Percentiles rank a stretch among this genome's conserved stretches.
These are phyloP conservation scores for Sporothrix dimorphospora DNA, from an alignment of 2,329 filamentous ascomycete genomes.

Conservation along the genomic window DNA sequence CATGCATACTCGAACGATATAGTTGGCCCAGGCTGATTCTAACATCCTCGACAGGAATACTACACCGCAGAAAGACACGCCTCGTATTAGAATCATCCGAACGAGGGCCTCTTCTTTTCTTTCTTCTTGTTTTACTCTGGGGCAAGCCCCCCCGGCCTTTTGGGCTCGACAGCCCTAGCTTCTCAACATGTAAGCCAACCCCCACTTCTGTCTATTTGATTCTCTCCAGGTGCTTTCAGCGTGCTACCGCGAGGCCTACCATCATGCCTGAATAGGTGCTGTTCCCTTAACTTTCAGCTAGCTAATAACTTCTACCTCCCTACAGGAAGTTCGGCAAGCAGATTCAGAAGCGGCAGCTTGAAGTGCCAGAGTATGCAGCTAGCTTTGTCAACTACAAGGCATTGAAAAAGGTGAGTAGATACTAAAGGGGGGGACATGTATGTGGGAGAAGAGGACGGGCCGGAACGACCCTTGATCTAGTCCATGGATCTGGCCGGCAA, in stretches of 20 bases:
- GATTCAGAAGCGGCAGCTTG: conserved; percentile 97
- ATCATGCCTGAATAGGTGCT: too few species aligned
- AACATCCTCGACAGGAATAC: neutral
- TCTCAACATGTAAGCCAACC: conserved; percentile 43
- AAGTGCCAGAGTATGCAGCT: conserved; percentile 98
- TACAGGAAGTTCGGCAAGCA: conserved; percentile 99
- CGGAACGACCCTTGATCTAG: neutral
- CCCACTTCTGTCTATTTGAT: neutral
- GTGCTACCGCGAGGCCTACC: too few species aligned
- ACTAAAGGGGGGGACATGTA: neutral
- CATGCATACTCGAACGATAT: neutral
- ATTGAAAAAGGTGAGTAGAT: conserved; percentile 75
- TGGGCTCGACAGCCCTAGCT: conserved; percentile 33
- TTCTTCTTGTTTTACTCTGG: conserved; percentile 5
- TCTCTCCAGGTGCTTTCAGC: neutral
- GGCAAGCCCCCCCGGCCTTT: conserved; percentile 26
- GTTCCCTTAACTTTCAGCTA: neutral
- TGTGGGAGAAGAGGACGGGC: neutral
- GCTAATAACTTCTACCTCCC: neutral
- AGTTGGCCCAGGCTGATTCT: neutral
- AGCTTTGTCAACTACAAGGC: conserved; percentile 99
- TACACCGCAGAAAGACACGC: neutral
- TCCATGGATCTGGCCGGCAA: conserved; percentile 12
- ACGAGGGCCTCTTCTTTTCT: neutral
- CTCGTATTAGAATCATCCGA: neutral